Evolutionary conservation across 2,329 filamentous ascomycete genomes (phyloP), one percentile per base, ranked within the genome.

Genomic region (Sclerotiophoma versabilis): DNA sequence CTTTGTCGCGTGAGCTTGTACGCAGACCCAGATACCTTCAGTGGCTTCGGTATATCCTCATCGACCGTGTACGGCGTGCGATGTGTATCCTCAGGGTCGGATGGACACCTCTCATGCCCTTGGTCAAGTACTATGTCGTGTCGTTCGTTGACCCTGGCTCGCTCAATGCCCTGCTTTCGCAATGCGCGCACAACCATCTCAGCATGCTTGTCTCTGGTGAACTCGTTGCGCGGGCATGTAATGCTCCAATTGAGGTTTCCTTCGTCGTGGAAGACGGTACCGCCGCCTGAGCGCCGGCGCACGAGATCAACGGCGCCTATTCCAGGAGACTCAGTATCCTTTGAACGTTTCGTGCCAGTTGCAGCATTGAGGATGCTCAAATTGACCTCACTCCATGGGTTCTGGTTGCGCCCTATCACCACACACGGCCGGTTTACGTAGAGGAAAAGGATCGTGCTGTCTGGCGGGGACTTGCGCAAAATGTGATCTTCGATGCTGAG

Each of bases 221-320:
- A 98, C 0, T 76, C 77, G 0, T 81, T 80, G 0, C 90, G 84
- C 2, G 93, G 93, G 60, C 88, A 92, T 42, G 96, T 96, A 49
- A 98, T 91, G 71, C 89, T 90, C 82, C 93, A 99, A 76, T 99
- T 99, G 63, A 96, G 84, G 73, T 99, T 99, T 49, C 93, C 93
- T 34, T 81, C 77, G 74, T 98, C 95, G 75, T 99, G 95, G 72
- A 96, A 98, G 45, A 99, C 95, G 2, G 95, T 87, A 38, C 95
- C 95, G 42, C 95, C 95, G 23, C 95, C 95, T 19, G 89, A 93
- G 44, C 93, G 86, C 15, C 95, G 85, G 11, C 95, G 87, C 5
- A 99, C 91, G 11, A 96, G 85, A 53, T 84, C 77, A 2, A 85
- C 78, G 12, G 75, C 60, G 38, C 75, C 78, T 32, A 79, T 71